Evolutionary conservation across 306 rosid genomes (phyloP).

Genomic region (Lagenaria siceraria): DNA sequence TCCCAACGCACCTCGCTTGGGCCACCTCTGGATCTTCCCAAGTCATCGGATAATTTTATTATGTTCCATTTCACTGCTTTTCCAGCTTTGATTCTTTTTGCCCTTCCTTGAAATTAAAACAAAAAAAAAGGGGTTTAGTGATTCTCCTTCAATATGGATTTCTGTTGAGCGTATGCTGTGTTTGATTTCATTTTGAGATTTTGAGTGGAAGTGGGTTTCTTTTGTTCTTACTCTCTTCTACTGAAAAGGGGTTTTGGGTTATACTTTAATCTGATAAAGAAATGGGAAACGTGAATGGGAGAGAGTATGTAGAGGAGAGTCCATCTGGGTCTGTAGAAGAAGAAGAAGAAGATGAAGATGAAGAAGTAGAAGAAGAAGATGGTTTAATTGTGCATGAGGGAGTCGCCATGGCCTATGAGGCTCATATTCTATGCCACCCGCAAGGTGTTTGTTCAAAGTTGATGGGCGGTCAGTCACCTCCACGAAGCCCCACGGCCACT

Average conservation of each 20-base stretch:
- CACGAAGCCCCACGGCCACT: conserved; percentile 77
- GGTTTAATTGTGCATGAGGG: conserved; percentile 24
- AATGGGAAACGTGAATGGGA: conserved; percentile 95
- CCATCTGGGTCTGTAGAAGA: conserved; percentile 40
- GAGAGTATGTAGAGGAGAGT: conserved; percentile 57
- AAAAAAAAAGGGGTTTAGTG: not conserved
- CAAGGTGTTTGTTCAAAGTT: conserved; percentile 30
- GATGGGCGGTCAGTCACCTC: conserved; percentile 77
- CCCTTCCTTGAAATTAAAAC: not conserved
- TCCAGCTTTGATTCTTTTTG: not conserved
- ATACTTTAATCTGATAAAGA: not conserved
- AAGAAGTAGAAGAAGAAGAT: not conserved
- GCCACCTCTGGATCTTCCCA: conserved; percentile 43
- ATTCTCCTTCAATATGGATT: not conserved
- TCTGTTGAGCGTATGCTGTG: not conserved
- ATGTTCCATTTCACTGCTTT: not conserved
- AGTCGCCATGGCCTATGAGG: conserved; percentile 22
- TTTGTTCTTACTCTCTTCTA: not conserved
- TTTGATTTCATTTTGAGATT: not conserved
- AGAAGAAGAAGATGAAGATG: not conserved
- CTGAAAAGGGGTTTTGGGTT: not conserved
- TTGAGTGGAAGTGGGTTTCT: conserved; percentile 13
- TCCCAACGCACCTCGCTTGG: conserved; percentile 20
- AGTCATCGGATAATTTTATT: conserved; percentile 34
- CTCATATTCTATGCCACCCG: not conserved